Evolutionary conservation across 148 eudicot species (phyloP).

Genomic region (Simmondsia chinensis): DNA sequence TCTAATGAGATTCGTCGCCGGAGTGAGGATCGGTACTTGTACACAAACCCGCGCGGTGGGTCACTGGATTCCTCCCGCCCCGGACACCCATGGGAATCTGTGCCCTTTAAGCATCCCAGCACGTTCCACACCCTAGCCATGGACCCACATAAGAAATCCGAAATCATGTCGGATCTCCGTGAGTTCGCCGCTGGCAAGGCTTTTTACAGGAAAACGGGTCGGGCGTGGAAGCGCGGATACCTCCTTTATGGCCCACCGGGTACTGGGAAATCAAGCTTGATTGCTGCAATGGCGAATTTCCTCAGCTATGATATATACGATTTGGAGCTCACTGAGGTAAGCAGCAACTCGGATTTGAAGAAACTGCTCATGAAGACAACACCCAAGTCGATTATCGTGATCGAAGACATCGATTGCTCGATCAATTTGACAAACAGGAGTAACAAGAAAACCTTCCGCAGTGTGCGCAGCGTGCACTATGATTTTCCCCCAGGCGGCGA

Average conservation of each 20-base stretch:
- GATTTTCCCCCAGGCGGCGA: no score
- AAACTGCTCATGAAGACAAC: constrained; percentile 87
- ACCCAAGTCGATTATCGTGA: constrained; percentile 83
- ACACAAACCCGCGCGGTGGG: constrained; percentile 77
- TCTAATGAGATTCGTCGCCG: constrained; percentile 50
- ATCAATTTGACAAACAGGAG: constrained; percentile 42
- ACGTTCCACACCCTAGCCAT: constrained; percentile 83
- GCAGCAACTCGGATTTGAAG: constrained; percentile 64
- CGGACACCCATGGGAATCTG: constrained; percentile 84
- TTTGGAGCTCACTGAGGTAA: constrained; percentile 77
- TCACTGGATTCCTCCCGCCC: constrained; percentile 61
- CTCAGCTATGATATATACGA: constrained; percentile 82
- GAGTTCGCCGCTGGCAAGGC: constrained; percentile 63
- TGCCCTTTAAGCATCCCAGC: constrained; percentile 90
- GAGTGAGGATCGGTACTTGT: constrained; percentile 57
- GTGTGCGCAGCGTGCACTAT: no score
- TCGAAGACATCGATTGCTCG: constrained; percentile 93
- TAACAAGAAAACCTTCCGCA: constrained; percentile 8
- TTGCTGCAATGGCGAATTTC: constrained; percentile 89
- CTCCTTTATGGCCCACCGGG: constrained; percentile 88
- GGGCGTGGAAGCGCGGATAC: constrained; percentile 95
- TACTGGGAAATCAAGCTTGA: constrained; percentile 94
- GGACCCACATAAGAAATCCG: constrained; percentile 49
- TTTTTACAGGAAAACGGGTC: constrained; percentile 69
- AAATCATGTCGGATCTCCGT: constrained; percentile 50